A percentile compares a stretch with the other conserved stretches of the same genome.
Conservation (phyloP, 1,139 yeast species). For the Lipomyces yarrowii region DNA sequence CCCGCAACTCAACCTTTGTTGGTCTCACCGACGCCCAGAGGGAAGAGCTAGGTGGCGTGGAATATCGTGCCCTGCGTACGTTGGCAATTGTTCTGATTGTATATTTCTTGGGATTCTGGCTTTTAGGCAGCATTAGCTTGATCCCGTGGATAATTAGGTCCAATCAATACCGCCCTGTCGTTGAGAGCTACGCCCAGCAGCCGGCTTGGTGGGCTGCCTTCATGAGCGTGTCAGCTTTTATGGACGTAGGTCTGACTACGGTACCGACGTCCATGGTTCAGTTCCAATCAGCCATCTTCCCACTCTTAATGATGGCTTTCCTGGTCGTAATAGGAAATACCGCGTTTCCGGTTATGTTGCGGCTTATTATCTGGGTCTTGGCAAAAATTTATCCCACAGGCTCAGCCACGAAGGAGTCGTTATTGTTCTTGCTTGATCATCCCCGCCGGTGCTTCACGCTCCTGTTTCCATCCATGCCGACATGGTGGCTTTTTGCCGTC, state of each 20-base stretch:
- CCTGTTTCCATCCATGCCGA: constrained; percentile 86
- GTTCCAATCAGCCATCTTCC: constrained; percentile 64
- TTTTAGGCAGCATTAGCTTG: constrained; percentile 59
- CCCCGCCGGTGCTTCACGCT: constrained; percentile 96
- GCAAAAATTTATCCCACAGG: constrained; percentile 66
- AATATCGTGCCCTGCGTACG: constrained; percentile 83
- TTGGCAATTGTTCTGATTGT: constrained; percentile 61
- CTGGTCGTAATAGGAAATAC: constrained; percentile 89
- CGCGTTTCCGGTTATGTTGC: constrained; percentile 80
- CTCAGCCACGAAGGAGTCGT: constrained; percentile 59
- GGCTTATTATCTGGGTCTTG: constrained; percentile 80
- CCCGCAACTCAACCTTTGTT: constrained; percentile 90
- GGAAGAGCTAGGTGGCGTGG: constrained; percentile 96
- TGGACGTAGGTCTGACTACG: constrained; percentile 80
- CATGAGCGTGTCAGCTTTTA: constrained; percentile 74
- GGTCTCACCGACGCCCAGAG: constrained; percentile 80
- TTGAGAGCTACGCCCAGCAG: constrained; percentile 59
- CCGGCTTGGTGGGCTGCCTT: constrained; percentile 95
- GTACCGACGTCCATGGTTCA: constrained; percentile 77
- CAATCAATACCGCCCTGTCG: constrained; percentile 47
- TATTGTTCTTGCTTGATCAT: constrained; percentile 86
- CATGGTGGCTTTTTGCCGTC: constrained; percentile 89
- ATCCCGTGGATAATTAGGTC: constrained; percentile 66
- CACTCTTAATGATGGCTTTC: constrained; percentile 62
- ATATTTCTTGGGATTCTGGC: constrained; percentile 54